These are phyloP conservation scores for Magnusiomyces paraingens DNA, from an alignment of 1,139 yeast genomes.

Conservation along the genomic window DNA sequence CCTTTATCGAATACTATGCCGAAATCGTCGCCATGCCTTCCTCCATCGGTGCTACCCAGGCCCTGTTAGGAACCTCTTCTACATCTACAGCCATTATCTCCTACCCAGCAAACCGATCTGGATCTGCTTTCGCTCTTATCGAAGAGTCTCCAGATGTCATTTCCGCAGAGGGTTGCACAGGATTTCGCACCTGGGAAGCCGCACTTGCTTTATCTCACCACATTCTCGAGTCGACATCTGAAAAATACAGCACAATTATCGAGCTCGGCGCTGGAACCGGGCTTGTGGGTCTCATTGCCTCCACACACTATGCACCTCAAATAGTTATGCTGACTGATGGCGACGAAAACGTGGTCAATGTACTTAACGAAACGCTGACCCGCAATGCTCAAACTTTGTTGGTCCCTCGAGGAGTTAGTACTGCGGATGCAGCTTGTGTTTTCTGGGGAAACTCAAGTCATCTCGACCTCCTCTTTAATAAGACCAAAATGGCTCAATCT, in stretches of 20 bases:
- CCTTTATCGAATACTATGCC: too few relatives aligned
- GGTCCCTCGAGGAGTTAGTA: too few relatives aligned
- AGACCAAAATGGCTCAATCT: too few relatives aligned
- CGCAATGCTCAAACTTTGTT: too few relatives aligned
- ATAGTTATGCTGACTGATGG: conserved; percentile 67
- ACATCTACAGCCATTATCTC: not conserved
- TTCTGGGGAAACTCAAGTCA: too few relatives aligned
- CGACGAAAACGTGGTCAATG: conserved; percentile 52
- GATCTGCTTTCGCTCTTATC: not conserved
- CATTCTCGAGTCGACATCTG: conserved; percentile 24
- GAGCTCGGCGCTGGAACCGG: conserved; percentile 95
- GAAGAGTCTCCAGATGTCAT: conserved; percentile 59
- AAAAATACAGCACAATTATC: conserved; percentile 33
- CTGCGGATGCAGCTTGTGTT: too few relatives aligned
- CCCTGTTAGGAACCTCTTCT: not conserved
- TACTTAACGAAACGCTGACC: conserved; percentile 37
- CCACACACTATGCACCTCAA: conserved; percentile 26
- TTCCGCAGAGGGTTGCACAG: conserved; percentile 76
- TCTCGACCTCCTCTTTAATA: too few relatives aligned
- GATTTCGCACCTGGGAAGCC: conserved; percentile 92
- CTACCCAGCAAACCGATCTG: not conserved
- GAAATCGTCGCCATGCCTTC: too few relatives aligned
- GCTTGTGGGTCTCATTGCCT: conserved; percentile 56
- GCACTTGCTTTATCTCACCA: conserved; percentile 59
- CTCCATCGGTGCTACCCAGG: not conserved